Evolutionary conservation across 176 grass and related monocot species (phyloP), one percentile per base, ranked within the genome.

Genomic region (Cocos nucifera): DNA sequence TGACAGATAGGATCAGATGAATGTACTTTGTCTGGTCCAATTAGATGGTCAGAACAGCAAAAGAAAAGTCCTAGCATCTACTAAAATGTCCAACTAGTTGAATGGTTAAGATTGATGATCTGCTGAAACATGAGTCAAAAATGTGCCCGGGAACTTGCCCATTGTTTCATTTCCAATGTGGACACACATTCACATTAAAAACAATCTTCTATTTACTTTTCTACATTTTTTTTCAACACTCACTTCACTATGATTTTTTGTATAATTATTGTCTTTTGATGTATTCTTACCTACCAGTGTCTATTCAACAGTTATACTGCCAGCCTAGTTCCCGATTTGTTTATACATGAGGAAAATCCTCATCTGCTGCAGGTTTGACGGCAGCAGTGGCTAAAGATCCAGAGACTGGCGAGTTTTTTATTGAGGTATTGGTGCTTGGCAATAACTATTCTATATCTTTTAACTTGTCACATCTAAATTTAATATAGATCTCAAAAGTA

Each of bases 311-410:
- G 93, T 78, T 92, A 98, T 67, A 72, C 79, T 17, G 78, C 83
- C 44, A 77, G 75, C 56, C 83, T 98, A 50, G 93, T 98, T 73
- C 87, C 87, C 72, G 87, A 63, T 98, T 87, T 77, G 93, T 98
- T 67, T 92, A 98, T 79, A 92, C 93, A 19, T 98, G 87, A 6
- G 93, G 93, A 63, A 98, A 98, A 67, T 98, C 93, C n/a, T 98
- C 87, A 21, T 98, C 93, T 62, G 93, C 93, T 79, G 87, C 93
- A 56, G 93, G 93, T 83, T 70, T 98, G 67, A 98, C 87, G 20
- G 87, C 93, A 55, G 86, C 87, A 77, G 93, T 98, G 51, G 87
- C 93, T 19, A 98, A 98, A 78, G 93, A 98, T 58, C 93, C 93
- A 32, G 93, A 98, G 76, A 98, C 93, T 0, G 87, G 93, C 22